phyloP scores from a whole-genome alignment of 2,329 filamentous ascomycete genomes.

The Xylaria sp. region DNA sequence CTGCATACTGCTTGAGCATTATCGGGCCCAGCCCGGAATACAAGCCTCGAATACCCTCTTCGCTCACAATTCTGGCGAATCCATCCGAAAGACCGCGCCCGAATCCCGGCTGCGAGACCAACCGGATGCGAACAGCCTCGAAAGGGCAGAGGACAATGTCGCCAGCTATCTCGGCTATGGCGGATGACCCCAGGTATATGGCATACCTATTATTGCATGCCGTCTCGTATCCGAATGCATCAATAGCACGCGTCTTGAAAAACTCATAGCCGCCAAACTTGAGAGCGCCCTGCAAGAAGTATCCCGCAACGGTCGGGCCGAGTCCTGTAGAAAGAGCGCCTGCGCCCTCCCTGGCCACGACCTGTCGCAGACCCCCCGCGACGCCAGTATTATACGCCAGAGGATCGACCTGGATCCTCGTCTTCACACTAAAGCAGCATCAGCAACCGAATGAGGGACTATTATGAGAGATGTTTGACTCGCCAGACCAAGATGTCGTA shows the following conservation, averaged over 20 bases:
- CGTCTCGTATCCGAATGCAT: conserved; percentile 42
- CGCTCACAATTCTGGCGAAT: conserved; percentile 39
- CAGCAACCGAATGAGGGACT: conserved; percentile 28
- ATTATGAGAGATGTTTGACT: conserved; percentile 25
- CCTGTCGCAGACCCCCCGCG: conserved; percentile 42
- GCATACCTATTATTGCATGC: conserved; percentile 41
- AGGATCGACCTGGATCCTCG: conserved; percentile 45
- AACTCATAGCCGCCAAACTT: conserved; percentile 47
- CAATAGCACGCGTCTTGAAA: conserved; percentile 43
- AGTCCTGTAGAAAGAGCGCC: conserved; percentile 44
- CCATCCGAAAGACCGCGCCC: conserved; percentile 40
- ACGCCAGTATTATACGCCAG: conserved; percentile 43
- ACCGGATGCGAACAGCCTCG: conserved; percentile 45
- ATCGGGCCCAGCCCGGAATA: conserved; percentile 46
- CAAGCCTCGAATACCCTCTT: conserved; percentile 44
- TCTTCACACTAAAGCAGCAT: conserved; percentile 42
- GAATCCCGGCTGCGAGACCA: conserved; percentile 45
- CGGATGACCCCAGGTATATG: conserved; percentile 44
- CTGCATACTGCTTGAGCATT: conserved; percentile 44
- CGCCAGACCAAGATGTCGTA: not conserved
- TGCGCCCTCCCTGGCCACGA: conserved; percentile 39
- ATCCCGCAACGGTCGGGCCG: conserved; percentile 44
- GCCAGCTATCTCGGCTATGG: conserved; percentile 44
- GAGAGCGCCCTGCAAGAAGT: conserved; percentile 46
- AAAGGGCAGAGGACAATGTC: conserved; percentile 45